Evolutionary conservation across 2,329 filamentous ascomycete species (phyloP).

Genomic region (Pseudogymnoascus sp.): DNA sequence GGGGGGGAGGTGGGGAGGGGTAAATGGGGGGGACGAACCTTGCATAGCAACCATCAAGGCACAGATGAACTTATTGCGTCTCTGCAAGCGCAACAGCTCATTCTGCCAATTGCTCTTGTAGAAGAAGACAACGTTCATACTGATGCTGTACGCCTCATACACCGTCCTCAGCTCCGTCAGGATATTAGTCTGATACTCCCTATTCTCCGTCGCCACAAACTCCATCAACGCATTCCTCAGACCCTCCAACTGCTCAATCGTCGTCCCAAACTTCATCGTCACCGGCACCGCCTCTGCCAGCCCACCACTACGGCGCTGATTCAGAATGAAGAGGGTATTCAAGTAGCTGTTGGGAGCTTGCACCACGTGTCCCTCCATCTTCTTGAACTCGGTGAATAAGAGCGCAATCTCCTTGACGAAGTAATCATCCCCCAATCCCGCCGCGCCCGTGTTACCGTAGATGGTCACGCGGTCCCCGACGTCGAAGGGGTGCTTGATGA

Average conservation of each 20-base stretch:
- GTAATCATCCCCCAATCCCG: slow-evolving; percentile 78
- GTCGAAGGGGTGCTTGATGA: slow-evolving; percentile 95
- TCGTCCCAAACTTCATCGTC: slow-evolving; percentile 81
- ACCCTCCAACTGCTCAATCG: slow-evolving; percentile 70
- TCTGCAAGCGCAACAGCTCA: slow-evolving; percentile 77
- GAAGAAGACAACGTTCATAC: slow-evolving; percentile 90
- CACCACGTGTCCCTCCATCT: slow-evolving; percentile 94
- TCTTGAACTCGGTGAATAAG: slow-evolving; percentile 95
- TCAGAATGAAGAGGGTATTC: slow-evolving; percentile 89
- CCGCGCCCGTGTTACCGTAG: slow-evolving; percentile 80
- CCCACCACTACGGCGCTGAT: slow-evolving; percentile 82
- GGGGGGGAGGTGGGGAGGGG: not conserved
- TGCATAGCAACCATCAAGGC: slow-evolving; percentile 78
- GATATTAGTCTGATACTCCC: slow-evolving; percentile 80
- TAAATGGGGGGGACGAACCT: not conserved
- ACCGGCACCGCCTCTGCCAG: slow-evolving; percentile 80
- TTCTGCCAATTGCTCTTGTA: slow-evolving; percentile 98
- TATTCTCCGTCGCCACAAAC: slow-evolving; percentile 77
- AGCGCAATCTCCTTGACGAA: slow-evolving; percentile 92
- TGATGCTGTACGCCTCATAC: slow-evolving; percentile 75
- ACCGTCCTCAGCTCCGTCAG: slow-evolving; percentile 76
- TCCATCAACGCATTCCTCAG: slow-evolving; percentile 74
- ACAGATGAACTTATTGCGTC: slow-evolving; percentile 90
- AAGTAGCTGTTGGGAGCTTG: slow-evolving; percentile 92
- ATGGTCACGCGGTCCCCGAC: slow-evolving; percentile 88